Evolutionary conservation across 2,329 filamentous ascomycete genomes (phyloP), one percentile per base, ranked within the genome.

Genomic region (Pseudogymnoascus sp.): DNA sequence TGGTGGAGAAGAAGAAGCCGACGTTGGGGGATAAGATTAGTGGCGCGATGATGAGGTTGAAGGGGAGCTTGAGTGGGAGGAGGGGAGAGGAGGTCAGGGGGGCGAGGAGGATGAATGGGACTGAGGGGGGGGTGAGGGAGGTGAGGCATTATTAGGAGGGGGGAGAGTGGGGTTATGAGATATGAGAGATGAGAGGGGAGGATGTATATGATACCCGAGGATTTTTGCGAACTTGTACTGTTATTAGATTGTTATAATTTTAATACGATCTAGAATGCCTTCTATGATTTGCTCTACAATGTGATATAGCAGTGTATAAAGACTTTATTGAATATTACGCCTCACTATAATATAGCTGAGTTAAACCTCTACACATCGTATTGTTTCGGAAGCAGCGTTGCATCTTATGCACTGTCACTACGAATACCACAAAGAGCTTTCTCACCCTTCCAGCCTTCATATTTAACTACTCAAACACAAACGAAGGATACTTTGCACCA

Each of bases 11-110:
- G 73, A 85, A 89, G 71, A 84, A 87, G 70, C 81, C 84, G 2
- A 84, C 81, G 40, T 78, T 93, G 68, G 87, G 87, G 57, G 90
- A 93, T 78, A 93, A 93, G 76, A 82, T 93, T 69, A 87, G 83
- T 60, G 90, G 90, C 17, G 89, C 89, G 0, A 78, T 93, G 74
- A 80, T 90, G 78, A 90, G 84, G 78, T 75, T 93, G 67, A 86
- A 85, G 75, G 90, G 90, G 7, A 84, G 79, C 62, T 72, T 93
- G 64, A 92, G 87, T 1, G 76, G 84, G 59, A 80, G 85, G 42
- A 87, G 89, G n/a, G 59, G 17, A 23, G n/a, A 60, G 59, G 23
- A 89, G 86, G 88, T 87, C 73, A 87, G 88, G 69, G 88, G 88
- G 28, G 88, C 87, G 60, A 81, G 88, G 65, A 82, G 88, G 63